These are phyloP conservation scores for Cryptococcus floricola DNA, from an alignment of 1,284 basidiomycete genomes.

Conservation along the genomic window DNA sequence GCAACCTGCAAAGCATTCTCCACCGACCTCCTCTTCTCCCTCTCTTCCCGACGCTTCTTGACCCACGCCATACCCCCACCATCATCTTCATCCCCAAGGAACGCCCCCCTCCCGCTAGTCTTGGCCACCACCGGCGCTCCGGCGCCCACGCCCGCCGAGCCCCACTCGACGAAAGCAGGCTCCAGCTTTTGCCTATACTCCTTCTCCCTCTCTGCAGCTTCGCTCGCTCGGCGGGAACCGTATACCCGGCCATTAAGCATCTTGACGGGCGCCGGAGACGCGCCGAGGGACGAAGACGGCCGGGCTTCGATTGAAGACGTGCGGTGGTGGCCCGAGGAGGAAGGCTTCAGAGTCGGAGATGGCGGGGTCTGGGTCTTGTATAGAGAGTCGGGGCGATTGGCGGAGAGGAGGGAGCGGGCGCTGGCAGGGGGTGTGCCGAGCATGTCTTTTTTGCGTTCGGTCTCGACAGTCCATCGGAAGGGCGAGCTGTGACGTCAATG, in stretches of 20 bases:
- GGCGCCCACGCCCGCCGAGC: constrained; percentile 19
- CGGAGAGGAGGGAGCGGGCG: constrained; percentile 10
- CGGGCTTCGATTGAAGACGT: constrained; percentile 29
- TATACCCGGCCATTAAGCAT: constrained; percentile 50
- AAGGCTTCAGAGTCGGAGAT: background rate
- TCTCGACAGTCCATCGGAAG: constrained; percentile 35
- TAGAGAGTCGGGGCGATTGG: constrained; percentile 2
- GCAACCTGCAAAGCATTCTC: background rate
- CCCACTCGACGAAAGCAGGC: constrained; percentile 49
- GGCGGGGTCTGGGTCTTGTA: constrained; percentile 1
- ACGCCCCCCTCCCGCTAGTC: constrained; percentile 4
- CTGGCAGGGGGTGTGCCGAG: constrained; percentile 20
- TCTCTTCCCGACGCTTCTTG: constrained; percentile 40
- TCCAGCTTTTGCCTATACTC: constrained; percentile 27
- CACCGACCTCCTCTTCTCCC: constrained; percentile 31
- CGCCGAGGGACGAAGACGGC: constrained; percentile 1
- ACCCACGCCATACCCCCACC: constrained; percentile 50
- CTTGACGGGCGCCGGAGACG: constrained; percentile 28
- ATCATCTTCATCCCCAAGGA: constrained; percentile 41
- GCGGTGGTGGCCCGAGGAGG: constrained; percentile 14
- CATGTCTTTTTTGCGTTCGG: constrained; percentile 31
- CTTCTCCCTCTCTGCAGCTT: constrained; percentile 32
- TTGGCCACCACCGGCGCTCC: background rate
- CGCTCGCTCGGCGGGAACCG: constrained; percentile 40
- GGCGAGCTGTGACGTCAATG: constrained; percentile 26